Percentiles rank a stretch among this genome's conserved stretches.
phyloP scores from a whole-genome alignment of 2,329 filamentous ascomycete species.

The Chaetomium olivaceum region DNA sequence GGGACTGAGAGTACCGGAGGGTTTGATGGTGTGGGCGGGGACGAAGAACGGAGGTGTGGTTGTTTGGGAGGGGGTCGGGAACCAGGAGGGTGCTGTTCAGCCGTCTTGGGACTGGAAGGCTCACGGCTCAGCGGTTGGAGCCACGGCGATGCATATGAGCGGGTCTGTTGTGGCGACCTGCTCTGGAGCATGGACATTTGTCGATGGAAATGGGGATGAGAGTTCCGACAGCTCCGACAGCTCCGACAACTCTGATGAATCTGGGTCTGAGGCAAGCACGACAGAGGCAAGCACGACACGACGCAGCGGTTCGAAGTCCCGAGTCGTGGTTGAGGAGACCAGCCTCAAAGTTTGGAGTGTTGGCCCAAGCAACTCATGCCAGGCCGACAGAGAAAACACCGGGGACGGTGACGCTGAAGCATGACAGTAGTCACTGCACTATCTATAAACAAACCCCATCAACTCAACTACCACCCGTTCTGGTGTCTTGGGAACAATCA shows the following conservation, averaged over 20 bases:
- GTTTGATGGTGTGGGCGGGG: slow-evolving; percentile 66
- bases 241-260: slow-evolving; percentile 20
- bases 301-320: slow-evolving; percentile 4
- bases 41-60: slow-evolving; percentile 54
- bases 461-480: not conserved
- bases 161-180: slow-evolving; percentile 60
- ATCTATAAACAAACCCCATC: not conserved
- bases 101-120: slow-evolving; percentile 54
- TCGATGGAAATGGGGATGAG: slow-evolving; percentile 34
- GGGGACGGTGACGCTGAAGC: slow-evolving; percentile 2
- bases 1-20: slow-evolving; percentile 40
- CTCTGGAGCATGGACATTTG: slow-evolving; percentile 53
- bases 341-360: slow-evolving; percentile 47
- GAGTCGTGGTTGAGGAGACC: slow-evolving; percentile 41
- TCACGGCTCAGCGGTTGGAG: slow-evolving; percentile 51
- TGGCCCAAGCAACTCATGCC: slow-evolving; percentile 18
- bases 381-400: not conserved
- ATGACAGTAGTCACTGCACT: not conserved
- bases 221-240: slow-evolving; percentile 20
- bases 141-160: slow-evolving; percentile 52
- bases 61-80: slow-evolving; percentile 60
- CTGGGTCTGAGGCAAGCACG: slow-evolving; percentile 6
- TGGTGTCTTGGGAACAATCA: too few species aligned
- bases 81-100: slow-evolving; percentile 45
- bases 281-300: not conserved